Evolutionary conservation across 2,329 filamentous ascomycete species (phyloP).

Genomic region (Cercospora zeae-maydis): DNA sequence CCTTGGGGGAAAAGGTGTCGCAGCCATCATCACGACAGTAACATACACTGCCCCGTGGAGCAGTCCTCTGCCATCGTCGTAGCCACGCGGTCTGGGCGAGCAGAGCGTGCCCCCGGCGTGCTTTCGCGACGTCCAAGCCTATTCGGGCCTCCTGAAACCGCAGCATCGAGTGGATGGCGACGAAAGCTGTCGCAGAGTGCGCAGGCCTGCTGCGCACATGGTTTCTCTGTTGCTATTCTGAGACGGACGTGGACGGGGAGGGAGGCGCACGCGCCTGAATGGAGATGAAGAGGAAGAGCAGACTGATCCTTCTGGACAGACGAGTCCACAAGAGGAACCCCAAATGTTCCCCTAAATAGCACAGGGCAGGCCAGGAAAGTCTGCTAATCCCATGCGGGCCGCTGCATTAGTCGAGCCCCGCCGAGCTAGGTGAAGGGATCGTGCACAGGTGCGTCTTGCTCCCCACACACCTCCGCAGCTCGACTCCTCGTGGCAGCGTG

Average conservation of each 20-base stretch:
- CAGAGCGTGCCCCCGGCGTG: not conserved
- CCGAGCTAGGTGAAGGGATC: not conserved
- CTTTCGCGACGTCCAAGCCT: conserved; percentile 10
- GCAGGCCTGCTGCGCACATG: conserved; percentile 11
- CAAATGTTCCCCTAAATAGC: conserved; percentile 15
- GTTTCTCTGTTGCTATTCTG: conserved; percentile 18
- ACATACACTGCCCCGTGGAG: conserved; percentile 1
- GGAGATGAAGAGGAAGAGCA: not conserved
- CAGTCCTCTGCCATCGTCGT: not conserved
- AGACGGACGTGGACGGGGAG: conserved; percentile 5
- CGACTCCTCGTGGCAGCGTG: conserved; percentile 14
- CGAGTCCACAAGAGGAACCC: not conserved
- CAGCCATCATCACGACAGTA: not conserved
- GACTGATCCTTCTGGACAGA: not conserved
- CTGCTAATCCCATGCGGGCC: not conserved
- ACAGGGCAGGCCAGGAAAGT: not conserved
- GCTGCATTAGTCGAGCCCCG: not conserved
- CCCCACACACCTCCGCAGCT: conserved; percentile 5
- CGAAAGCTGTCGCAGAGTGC: conserved; percentile 6
- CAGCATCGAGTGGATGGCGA: conserved; percentile 21
- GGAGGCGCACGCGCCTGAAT: conserved; percentile 7
- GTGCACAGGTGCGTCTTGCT: not conserved
- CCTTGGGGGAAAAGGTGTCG: not conserved
- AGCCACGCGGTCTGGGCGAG: not conserved
- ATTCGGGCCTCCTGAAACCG: conserved; percentile 13